Evolutionary conservation across 768 basidiomycete genomes (phyloP).

Genomic region (Serendipita indica): DNA sequence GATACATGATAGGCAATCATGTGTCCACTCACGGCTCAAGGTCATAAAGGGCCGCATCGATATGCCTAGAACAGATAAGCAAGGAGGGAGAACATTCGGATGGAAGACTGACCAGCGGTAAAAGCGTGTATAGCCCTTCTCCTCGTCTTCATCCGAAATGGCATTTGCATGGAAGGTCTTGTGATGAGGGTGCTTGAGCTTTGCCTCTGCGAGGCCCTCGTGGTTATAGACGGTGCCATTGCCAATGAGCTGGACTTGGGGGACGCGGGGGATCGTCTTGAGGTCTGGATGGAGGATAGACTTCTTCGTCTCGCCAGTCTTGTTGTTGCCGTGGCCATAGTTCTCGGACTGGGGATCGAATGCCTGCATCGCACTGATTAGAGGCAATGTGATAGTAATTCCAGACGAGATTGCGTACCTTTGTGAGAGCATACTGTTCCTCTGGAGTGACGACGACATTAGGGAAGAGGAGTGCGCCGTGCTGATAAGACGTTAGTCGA

Average conservation of each 20-base stretch:
- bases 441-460: slow-evolving; percentile 55
- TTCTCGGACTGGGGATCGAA: slow-evolving; percentile 52
- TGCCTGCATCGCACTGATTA: slow-evolving; percentile 35
- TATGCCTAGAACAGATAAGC: slow-evolving; percentile 34
- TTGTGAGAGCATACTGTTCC: slow-evolving; percentile 72
- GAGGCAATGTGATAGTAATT: not conserved
- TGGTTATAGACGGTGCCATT: slow-evolving; percentile 70
- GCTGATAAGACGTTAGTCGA: slow-evolving; percentile 25
- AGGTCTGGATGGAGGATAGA: slow-evolving; percentile 81
- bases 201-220: slow-evolving; percentile 62
- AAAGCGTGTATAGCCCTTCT: slow-evolving; percentile 66
- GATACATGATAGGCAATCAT: not conserved
- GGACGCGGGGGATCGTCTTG: slow-evolving; percentile 77
- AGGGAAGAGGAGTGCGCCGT: slow-evolving; percentile 62
- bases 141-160: slow-evolving; percentile 60
- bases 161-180: slow-evolving; percentile 73
- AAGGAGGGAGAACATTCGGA: not conserved
- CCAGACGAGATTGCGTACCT: slow-evolving; percentile 32
- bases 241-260: slow-evolving; percentile 85
- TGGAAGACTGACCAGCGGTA: slow-evolving; percentile 47
- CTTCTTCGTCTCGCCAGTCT: slow-evolving; percentile 54
- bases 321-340: slow-evolving; percentile 85
- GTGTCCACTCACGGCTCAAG: slow-evolving; percentile 33
- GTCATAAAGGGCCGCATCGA: slow-evolving; percentile 74
- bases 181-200: slow-evolving; percentile 76